A percentile compares a stretch with the other conserved stretches of the same genome.
Evolutionary conservation across 352 stramenopile genomes (phyloP).

Genomic region (Phytopythium helicoides): DNA sequence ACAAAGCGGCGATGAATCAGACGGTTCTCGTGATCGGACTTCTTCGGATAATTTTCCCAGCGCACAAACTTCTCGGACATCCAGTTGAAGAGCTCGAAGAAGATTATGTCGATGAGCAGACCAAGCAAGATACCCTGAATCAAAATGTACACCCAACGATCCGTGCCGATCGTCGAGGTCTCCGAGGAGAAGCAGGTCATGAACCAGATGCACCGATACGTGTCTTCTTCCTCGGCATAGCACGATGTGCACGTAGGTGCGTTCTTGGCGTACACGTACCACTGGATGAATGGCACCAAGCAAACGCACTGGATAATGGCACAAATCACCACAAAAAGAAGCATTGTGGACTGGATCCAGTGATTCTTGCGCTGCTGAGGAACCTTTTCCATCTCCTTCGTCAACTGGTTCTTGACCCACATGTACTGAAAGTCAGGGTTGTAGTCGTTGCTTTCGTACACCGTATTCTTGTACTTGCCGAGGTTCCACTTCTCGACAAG

Average conservation of each 20-base stretch:
- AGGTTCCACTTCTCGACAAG: slow-evolving; percentile 89
- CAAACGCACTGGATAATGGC: slow-evolving; percentile 79
- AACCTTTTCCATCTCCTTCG: slow-evolving; percentile 88
- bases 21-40: slow-evolving; percentile 85
- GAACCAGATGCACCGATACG: slow-evolving; percentile 79
- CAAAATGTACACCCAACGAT: slow-evolving; percentile 89
- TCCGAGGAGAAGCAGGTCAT: slow-evolving; percentile 80
- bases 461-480: slow-evolving; percentile 86
- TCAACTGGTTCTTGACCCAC: slow-evolving; percentile 85
- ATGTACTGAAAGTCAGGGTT: slow-evolving; percentile 86
- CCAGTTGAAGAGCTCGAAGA: slow-evolving; percentile 89
- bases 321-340: slow-evolving; percentile 77
- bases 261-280: slow-evolving; percentile 89
- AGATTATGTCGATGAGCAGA: slow-evolving; percentile 88
- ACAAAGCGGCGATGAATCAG: slow-evolving; percentile 86
- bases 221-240: slow-evolving; percentile 29
- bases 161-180: slow-evolving; percentile 69
- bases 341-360: slow-evolving; percentile 85
- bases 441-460: slow-evolving; percentile 86
- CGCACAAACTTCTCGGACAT: slow-evolving; percentile 85
- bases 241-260: slow-evolving; percentile 67
- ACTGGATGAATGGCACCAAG: slow-evolving; percentile 87
- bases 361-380: slow-evolving; percentile 82
- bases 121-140: slow-evolving; percentile 80
- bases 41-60: slow-evolving; percentile 87